Evolutionary conservation across 1,284 basidiomycete species (phyloP).

Genomic region (Meripilus lineatus): DNA sequence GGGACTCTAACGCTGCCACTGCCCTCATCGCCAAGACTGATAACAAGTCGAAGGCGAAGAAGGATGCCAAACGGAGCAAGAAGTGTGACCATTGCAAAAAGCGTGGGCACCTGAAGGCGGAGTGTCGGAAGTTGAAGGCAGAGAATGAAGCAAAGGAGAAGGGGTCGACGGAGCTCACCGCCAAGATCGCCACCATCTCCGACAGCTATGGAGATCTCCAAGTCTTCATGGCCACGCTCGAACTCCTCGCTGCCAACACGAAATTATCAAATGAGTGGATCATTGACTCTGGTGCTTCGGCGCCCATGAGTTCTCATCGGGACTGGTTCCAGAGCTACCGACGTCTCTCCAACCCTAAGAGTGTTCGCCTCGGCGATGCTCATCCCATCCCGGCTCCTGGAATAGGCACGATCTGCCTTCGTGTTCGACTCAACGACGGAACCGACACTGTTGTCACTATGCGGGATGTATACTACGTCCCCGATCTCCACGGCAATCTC

Average conservation of each 20-base stretch:
- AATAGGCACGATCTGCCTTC: slow-evolving; percentile 6
- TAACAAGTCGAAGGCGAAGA: slow-evolving; percentile 4
- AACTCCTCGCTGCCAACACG: not conserved
- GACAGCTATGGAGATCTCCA: slow-evolving; percentile 5
- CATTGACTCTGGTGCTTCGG: slow-evolving; percentile 18
- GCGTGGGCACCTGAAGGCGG: slow-evolving; percentile 11
- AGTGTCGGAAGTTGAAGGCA: slow-evolving; percentile 18
- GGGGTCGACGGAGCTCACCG: slow-evolving; percentile 5
- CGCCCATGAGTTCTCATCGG: slow-evolving; percentile 15
- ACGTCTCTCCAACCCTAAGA: slow-evolving; percentile 2
- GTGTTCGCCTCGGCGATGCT: slow-evolving; percentile 16
- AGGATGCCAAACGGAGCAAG: slow-evolving; percentile 9
- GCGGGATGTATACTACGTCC: slow-evolving; percentile 17
- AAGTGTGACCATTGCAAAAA: slow-evolving; percentile 17
- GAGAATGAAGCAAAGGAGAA: slow-evolving; percentile 6
- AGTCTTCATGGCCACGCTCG: slow-evolving; percentile 8
- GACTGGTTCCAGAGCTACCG: slow-evolving; percentile 11
- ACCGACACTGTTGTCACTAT: not conserved
- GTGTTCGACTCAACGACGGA: not conserved
- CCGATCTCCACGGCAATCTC: slow-evolving; percentile 19
- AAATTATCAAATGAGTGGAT: slow-evolving; percentile 12
- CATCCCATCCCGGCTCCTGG: slow-evolving; percentile 12
- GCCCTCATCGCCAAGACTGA: slow-evolving; percentile 2
- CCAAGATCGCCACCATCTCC: slow-evolving; percentile 9
- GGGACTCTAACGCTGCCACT: not conserved